Conservation (phyloP, 768 basidiomycete genomes). For the Termitomyces titanicus region DNA sequence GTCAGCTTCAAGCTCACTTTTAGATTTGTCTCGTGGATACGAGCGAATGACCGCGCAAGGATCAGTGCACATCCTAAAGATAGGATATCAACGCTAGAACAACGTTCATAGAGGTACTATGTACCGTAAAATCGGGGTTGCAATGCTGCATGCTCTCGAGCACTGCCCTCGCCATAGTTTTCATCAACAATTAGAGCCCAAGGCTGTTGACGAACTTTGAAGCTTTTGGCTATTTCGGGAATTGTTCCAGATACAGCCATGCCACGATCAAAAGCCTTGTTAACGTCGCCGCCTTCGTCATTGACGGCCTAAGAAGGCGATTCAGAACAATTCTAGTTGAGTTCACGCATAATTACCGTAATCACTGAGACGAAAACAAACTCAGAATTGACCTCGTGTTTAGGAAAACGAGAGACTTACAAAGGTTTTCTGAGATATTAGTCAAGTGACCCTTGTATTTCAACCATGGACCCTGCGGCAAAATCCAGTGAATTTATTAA, state of each 20-base stretch:
- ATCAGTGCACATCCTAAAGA: conserved; percentile 77
- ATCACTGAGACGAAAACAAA: conserved; percentile 54
- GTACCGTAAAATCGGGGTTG: conserved; percentile 92
- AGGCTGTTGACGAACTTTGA: conserved; percentile 78
- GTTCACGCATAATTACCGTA: conserved; percentile 46
- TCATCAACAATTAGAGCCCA: conserved; percentile 96
- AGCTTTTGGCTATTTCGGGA: conserved; percentile 84
- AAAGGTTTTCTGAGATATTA: conserved; percentile 93
- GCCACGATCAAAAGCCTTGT: conserved; percentile 82
- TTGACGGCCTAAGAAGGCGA: conserved; percentile 65
- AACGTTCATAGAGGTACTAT: conserved; percentile 6
- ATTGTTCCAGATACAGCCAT: conserved; percentile 70
- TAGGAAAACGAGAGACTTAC: conserved; percentile 41
- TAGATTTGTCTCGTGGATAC: conserved; percentile 97
- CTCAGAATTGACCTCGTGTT: background rate
- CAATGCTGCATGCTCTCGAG: conserved; percentile 95
- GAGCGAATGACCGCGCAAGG: conserved; percentile 90
- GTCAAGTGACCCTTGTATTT: conserved; percentile 98
- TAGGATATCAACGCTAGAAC: conserved; percentile 2
- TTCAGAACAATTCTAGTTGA: background rate
- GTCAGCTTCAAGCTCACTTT: conserved; percentile 50
- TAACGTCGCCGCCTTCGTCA: conserved; percentile 92
- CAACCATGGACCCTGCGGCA: conserved; percentile 85
- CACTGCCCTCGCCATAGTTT: conserved; percentile 97
- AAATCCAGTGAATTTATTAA: background rate